A percentile compares a stretch with the other conserved stretches of the same genome.
Conservation (phyloP, 2,329 filamentous ascomycete species). For the Fusarium coicis region DNA sequence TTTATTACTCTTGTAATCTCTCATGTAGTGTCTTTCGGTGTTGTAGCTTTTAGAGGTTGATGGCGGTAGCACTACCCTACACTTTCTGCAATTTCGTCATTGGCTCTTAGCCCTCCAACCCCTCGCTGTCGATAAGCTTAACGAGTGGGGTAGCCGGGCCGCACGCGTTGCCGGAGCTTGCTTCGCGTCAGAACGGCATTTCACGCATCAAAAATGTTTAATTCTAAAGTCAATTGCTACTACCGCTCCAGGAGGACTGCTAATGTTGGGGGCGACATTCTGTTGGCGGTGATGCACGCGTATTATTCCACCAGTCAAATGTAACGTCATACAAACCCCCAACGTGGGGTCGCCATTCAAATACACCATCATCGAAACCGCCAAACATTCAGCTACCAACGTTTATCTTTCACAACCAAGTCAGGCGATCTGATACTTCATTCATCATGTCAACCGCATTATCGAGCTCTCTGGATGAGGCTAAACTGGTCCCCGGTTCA, state of each 20-base stretch:
- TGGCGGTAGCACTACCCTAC: background rate
- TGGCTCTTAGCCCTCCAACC: rapidly evolving
- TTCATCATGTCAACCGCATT: constrained; percentile 39
- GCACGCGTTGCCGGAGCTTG: background rate
- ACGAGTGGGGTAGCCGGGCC: background rate
- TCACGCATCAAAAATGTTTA: background rate
- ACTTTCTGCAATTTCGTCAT: rapidly evolving
- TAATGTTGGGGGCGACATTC: constrained; percentile 10
- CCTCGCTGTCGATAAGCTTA: background rate
- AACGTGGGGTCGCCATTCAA: constrained; percentile 34
- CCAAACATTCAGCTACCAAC: background rate
- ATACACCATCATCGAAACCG: constrained; percentile 28
- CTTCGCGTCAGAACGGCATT: background rate
- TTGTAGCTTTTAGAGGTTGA: background rate
- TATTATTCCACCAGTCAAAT: constrained; percentile 37
- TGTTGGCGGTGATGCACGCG: background rate
- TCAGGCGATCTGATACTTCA: background rate
- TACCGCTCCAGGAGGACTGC: background rate
- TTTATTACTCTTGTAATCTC: background rate
- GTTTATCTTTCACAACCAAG: background rate
- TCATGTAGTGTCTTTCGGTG: rapidly evolving
- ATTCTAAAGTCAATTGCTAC: background rate
- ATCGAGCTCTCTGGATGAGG: constrained; percentile 48
- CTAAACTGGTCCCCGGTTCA: constrained; percentile 54
- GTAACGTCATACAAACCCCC: constrained; percentile 20